Base-by-base conservation (phyloP, 225 moss, liverwort and hornwort species). In the Marchantia polymorpha region DNA sequence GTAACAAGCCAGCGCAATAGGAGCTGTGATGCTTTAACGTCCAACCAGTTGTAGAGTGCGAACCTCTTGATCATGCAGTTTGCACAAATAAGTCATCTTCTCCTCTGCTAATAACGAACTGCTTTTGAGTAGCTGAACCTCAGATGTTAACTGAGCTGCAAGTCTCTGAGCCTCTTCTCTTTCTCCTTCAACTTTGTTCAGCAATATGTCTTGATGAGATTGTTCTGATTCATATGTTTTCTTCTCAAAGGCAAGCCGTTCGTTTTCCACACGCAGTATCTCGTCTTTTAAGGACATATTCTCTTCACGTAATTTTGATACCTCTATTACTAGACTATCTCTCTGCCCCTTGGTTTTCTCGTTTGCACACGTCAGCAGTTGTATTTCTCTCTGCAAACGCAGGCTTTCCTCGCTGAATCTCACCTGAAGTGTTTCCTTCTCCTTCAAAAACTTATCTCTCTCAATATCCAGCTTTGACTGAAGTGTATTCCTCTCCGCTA, bases 21-120 rank as follows among this genome's bases (percentile, higher is more conserved):
- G 56, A 14, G 15, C 19, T 5, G 27, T 16, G 10, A 74, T 56
- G 7, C 30, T 29, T 70, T 52, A 4, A 74, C 59, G 30, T 31
- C 12, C 58, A 75, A 59, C 11, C 26, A 50, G 17, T 30, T 14
- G 39, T 30, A 51, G 22, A 1, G 50, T 69, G n/a, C 30, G 54
- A 52, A 89, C 89, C 89, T 89, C 89, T 78, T 86, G 79, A n/a
- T 86, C 82, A 61, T 89, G 86, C 29, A 86, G 59, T 71, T 79
- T 89, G 58, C 78, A 61, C 73, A 82, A 56, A 10, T 80, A 82
- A 11, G 30, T 50, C 8, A 86, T 70, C 79, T 84, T 89, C 72
- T 89, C 89, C 80, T 86, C 81, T 23, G 86, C 73, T 55, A 89
- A 61, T 47, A 86, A 82, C 8, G 86, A 86, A 72, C 84, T 84